phyloP scores from a whole-genome alignment of 768 basidiomycete genomes.

The Trametes cinnabarina region DNA sequence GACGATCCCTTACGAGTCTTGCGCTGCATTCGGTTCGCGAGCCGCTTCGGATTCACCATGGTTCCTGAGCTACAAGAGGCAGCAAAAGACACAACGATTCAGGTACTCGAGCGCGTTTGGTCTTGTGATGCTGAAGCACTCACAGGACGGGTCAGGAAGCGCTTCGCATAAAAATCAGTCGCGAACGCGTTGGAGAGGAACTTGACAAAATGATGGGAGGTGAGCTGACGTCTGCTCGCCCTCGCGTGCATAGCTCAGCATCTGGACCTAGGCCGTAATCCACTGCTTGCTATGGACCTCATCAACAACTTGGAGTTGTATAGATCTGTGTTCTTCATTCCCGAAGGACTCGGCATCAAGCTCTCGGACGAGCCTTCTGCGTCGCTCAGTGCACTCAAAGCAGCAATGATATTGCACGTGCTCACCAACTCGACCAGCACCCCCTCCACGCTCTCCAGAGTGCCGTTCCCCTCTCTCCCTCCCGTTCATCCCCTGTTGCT shows the following conservation, averaged over 20 bases:
- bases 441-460: slow-evolving; percentile 10
- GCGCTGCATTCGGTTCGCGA: slow-evolving; percentile 87
- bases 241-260: neutral
- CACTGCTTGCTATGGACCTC: slow-evolving; percentile 69
- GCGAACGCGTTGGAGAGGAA: slow-evolving; percentile 91
- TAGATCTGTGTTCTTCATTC: slow-evolving; percentile 59
- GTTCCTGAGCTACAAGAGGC: slow-evolving; percentile 65
- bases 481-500: slow-evolving; percentile 48
- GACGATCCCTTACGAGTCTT: slow-evolving; percentile 96
- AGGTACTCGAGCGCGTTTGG: slow-evolving; percentile 41
- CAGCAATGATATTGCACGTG: slow-evolving; percentile 56
- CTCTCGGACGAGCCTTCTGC: slow-evolving; percentile 46
- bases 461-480: slow-evolving; percentile 33
- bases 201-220: slow-evolving; percentile 93
- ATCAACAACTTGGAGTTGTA: slow-evolving; percentile 75
- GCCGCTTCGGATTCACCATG: slow-evolving; percentile 81
- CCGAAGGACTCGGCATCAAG: slow-evolving; percentile 39
- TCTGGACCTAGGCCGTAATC: slow-evolving; percentile 58
- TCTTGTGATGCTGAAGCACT: neutral
- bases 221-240: slow-evolving; percentile 28
- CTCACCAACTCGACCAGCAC: slow-evolving; percentile 37
- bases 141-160: slow-evolving; percentile 44
- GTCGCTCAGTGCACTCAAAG: slow-evolving; percentile 46
- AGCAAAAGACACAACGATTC: slow-evolving; percentile 58
- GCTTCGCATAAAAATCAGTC: slow-evolving; percentile 75